These are phyloP conservation scores for Stemphylium lycopersici DNA, from an alignment of 2,329 filamentous ascomycete species.

Conservation along the genomic window DNA sequence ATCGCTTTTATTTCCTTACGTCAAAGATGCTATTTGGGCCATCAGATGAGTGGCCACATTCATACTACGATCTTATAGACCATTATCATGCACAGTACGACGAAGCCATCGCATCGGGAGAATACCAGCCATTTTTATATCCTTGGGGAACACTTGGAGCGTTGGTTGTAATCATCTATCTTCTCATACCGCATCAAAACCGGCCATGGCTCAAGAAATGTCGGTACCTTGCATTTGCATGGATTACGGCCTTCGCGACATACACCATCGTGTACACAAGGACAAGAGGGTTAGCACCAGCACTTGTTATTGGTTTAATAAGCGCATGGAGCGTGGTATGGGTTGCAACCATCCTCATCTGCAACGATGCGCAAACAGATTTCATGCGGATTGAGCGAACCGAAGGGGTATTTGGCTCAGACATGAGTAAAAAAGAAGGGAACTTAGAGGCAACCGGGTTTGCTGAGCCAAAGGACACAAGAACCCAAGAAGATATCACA, in stretches of 20 bases:
- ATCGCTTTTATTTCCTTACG: conserved; percentile 1
- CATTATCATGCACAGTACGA: conserved; percentile 52
- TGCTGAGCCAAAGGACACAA: background rate
- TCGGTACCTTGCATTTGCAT: conserved; percentile 55
- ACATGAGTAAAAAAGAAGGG: background rate
- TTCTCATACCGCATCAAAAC: conserved; percentile 58
- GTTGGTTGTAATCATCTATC: conserved; percentile 54
- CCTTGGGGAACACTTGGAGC: conserved; percentile 51
- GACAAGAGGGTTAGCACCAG: conserved; percentile 58
- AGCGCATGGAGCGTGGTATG: conserved; percentile 62
- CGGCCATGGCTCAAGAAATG: conserved; percentile 48
- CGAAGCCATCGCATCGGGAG: conserved; percentile 45
- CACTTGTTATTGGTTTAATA: conserved; percentile 62
- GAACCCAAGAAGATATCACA: background rate
- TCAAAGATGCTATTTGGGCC: conserved; percentile 20
- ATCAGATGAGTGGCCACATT: conserved; percentile 35
- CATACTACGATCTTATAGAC: conserved; percentile 41
- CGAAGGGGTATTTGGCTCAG: conserved; percentile 29
- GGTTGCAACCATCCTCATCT: conserved; percentile 59
- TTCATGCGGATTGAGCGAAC: conserved; percentile 62
- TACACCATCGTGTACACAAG: conserved; percentile 55
- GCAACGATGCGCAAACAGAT: conserved; percentile 61
- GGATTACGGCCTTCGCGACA: conserved; percentile 51
- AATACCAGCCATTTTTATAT: conserved; percentile 52
- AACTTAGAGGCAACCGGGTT: background rate